Conservation (phyloP, 352 stramenopile genomes). For the Phytophthora pisi region DNA sequence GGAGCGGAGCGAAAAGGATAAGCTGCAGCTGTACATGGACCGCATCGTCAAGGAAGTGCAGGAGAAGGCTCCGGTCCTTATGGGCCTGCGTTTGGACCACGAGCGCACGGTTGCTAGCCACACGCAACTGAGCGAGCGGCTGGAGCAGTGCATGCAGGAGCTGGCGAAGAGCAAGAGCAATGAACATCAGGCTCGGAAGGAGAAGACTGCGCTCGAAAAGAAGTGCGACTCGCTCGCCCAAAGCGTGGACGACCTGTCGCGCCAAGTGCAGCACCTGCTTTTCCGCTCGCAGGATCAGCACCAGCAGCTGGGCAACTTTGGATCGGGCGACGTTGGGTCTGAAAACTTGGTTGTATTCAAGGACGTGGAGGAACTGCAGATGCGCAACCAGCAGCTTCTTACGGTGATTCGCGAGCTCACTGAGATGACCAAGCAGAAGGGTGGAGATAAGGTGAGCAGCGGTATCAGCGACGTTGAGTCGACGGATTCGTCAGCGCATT, state of each 20-base stretch:
- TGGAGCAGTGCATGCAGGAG: constrained; percentile 70
- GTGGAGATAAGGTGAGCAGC: constrained; percentile 17
- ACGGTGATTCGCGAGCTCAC: constrained; percentile 78
- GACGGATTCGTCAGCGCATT: constrained; percentile 36
- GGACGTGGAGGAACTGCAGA: constrained; percentile 89
- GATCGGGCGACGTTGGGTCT: constrained; percentile 42
- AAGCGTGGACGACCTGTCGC: constrained; percentile 90
- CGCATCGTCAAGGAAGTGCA: constrained; percentile 94
- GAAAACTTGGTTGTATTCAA: constrained; percentile 89
- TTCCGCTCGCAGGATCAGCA: constrained; percentile 74
- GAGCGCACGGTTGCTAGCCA: constrained; percentile 88
- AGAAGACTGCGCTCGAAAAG: constrained; percentile 68
- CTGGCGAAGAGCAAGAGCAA: constrained; percentile 74
- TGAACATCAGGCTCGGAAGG: constrained; percentile 65
- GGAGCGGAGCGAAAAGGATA: constrained; percentile 85
- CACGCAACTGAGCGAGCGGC: constrained; percentile 69
- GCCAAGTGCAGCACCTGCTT: constrained; percentile 91
- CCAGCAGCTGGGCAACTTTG: constrained; percentile 19
- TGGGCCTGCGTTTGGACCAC: constrained; percentile 90
- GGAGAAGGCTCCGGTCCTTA: constrained; percentile 90
- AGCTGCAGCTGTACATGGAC: constrained; percentile 90
- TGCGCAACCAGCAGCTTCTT: constrained; percentile 92
- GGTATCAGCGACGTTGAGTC: constrained; percentile 26
- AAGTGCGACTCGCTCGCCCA: constrained; percentile 78
- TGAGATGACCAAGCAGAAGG: constrained; percentile 45